phyloP scores from a whole-genome alignment of 805 yeast genomes.

The Kodamaea neixiangensis region DNA sequence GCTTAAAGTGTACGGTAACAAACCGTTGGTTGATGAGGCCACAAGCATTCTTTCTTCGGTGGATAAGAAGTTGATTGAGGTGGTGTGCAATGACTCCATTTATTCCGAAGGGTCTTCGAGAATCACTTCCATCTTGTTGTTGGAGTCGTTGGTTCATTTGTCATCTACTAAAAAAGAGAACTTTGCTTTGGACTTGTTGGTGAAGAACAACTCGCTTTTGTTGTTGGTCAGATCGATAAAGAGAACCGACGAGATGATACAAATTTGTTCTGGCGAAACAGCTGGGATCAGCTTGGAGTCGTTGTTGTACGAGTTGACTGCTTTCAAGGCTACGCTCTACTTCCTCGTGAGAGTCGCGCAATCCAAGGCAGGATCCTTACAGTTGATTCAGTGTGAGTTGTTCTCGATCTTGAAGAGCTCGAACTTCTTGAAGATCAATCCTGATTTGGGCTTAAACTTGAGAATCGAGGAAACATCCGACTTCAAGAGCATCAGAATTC shows the following conservation, averaged over 20 bases:
- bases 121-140: conserved; percentile 70
- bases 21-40: conserved; percentile 44
- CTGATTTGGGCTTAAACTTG: conserved; percentile 72
- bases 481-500: conserved; percentile 38
- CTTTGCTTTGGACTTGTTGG: conserved; percentile 60
- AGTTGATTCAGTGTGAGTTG: conserved; percentile 71
- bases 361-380: conserved; percentile 74
- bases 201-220: conserved; percentile 64
- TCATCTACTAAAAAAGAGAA: conserved; percentile 49
- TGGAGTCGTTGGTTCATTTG: conserved; percentile 65
- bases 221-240: conserved; percentile 67
- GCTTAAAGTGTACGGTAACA: conserved; percentile 38
- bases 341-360: conserved; percentile 75
- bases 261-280: conserved; percentile 30
- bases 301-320: conserved; percentile 71
- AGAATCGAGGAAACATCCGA: conserved; percentile 35
- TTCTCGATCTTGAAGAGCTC: conserved; percentile 62
- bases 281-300: conserved; percentile 49
- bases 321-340: conserved; percentile 70
- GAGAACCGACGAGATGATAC: conserved; percentile 65
- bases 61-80: conserved; percentile 59
- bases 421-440: conserved; percentile 64
- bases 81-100: conserved; percentile 75
- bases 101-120: conserved; percentile 76
- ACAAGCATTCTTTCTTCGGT: conserved; percentile 58